phyloP scores from a whole-genome alignment of 306 rosid species.

The Neltuma alba region DNA sequence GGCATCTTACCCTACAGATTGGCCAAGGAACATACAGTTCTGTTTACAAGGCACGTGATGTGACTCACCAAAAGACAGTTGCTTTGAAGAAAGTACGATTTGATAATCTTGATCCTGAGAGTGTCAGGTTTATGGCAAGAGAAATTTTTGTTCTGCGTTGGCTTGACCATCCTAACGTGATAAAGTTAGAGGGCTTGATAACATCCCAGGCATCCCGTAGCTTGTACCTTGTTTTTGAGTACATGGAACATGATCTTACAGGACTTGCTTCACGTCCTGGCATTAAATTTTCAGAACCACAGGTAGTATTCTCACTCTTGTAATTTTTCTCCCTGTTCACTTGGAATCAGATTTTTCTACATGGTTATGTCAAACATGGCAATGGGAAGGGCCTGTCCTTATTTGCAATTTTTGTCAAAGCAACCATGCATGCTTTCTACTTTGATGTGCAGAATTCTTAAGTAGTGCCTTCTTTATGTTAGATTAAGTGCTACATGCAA shows the following conservation, averaged over 20 bases:
- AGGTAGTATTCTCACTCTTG: slow-evolving; percentile 53
- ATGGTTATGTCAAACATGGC: slow-evolving; percentile 11
- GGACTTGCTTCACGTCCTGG: slow-evolving; percentile 79
- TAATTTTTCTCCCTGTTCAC: background rate
- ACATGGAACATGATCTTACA: slow-evolving; percentile 96
- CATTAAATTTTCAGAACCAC: slow-evolving; percentile 82
- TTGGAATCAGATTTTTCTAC: background rate
- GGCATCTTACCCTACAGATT: slow-evolving; percentile 62
- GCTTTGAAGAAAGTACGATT: slow-evolving; percentile 92
- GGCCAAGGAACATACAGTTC: slow-evolving; percentile 96
- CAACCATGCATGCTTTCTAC: background rate
- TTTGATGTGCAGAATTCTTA: slow-evolving; percentile 35
- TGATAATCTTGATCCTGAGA: slow-evolving; percentile 86
- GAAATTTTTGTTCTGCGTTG: slow-evolving; percentile 87
- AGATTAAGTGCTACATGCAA: slow-evolving; percentile 92
- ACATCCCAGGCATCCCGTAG: slow-evolving; percentile 77
- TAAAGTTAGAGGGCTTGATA: slow-evolving; percentile 89
- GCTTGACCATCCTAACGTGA: slow-evolving; percentile 90
- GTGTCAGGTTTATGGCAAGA: slow-evolving; percentile 96
- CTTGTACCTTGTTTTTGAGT: slow-evolving; percentile 89
- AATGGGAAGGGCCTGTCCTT: slow-evolving; percentile 15
- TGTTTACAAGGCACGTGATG: slow-evolving; percentile 91
- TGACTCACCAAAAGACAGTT: slow-evolving; percentile 59
- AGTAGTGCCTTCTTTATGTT: slow-evolving; percentile 24
- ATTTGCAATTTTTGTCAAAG: slow-evolving; percentile 23